A percentile compares a stretch with the other conserved stretches of the same genome.
Evolutionary conservation across 306 rosid species (phyloP).

Genomic region (Lagenaria siceraria): DNA sequence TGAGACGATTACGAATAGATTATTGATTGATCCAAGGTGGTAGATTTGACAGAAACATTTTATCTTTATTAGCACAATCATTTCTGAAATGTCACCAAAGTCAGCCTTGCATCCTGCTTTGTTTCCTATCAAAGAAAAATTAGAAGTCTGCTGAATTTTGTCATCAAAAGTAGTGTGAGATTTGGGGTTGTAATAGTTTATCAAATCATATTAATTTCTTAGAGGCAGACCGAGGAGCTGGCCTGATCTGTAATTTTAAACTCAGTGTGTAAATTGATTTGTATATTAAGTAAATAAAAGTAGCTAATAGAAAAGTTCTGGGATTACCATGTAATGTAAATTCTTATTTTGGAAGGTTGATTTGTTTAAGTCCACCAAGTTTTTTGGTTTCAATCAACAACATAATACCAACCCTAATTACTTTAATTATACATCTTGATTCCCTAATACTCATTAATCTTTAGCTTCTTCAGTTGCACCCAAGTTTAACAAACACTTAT

Average conservation of each 20-base stretch:
- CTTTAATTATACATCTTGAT: no score
- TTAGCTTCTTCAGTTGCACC: no score
- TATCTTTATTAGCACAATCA: background rate
- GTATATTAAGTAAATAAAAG: conserved; percentile 41
- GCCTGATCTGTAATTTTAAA: conserved; percentile 16
- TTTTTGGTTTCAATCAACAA: background rate
- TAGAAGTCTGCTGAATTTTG: conserved; percentile 2
- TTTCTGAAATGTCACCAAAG: conserved; percentile 4
- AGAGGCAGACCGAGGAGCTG: background rate
- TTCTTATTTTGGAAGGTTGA: background rate
- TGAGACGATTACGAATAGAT: conserved; percentile 57
- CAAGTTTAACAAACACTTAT: no score
- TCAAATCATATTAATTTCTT: conserved; percentile 1
- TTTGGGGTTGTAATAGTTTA: background rate
- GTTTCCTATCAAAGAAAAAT: background rate
- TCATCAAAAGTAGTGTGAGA: background rate
- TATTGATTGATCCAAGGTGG: conserved; percentile 22
- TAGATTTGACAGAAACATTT: background rate
- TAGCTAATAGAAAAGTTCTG: background rate
- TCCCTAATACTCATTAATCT: no score
- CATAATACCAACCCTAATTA: background rate
- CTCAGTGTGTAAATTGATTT: conserved; percentile 43
- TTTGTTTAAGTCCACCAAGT: background rate
- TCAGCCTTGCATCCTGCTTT: background rate
- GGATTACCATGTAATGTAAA: conserved; percentile 4